These are phyloP conservation scores for Xerocomus minutiporus DNA, from an alignment of 1,284 basidiomycete species.

Conservation along the genomic window DNA sequence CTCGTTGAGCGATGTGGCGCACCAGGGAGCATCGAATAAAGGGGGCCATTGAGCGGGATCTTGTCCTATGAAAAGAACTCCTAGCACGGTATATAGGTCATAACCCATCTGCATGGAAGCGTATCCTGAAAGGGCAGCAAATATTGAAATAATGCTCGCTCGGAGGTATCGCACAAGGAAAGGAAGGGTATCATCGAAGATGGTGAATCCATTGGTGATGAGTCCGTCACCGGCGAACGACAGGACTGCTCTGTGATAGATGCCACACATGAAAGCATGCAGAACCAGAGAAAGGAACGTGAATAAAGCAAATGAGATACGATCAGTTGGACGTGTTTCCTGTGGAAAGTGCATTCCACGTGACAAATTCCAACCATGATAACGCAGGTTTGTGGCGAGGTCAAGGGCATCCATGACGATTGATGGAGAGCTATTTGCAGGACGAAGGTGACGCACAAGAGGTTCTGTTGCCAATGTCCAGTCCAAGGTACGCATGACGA, in stretches of 20 bases:
- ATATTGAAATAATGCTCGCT: conserved; percentile 40
- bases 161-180: conserved; percentile 39
- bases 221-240: background rate
- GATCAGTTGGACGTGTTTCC: conserved; percentile 33
- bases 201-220: background rate
- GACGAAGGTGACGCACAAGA: conserved; percentile 1
- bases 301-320: conserved; percentile 22
- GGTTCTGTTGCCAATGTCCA: background rate
- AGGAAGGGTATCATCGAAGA: conserved; percentile 42
- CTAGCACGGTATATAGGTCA: conserved; percentile 35
- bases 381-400: conserved; percentile 44
- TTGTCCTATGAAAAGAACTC: conserved; percentile 36
- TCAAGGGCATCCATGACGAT: conserved; percentile 43
- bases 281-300: background rate
- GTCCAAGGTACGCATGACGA: background rate
- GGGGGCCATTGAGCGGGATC: conserved; percentile 37
- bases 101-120: conserved; percentile 1
- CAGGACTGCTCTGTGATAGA: background rate
- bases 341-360: conserved; percentile 38
- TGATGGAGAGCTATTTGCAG: conserved; percentile 6
- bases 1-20: conserved; percentile 34
- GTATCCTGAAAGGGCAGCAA: conserved; percentile 43
- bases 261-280: background rate
- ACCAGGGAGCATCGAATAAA: conserved; percentile 37
- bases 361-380: conserved; percentile 44